A percentile compares a stretch with the other conserved stretches of the same genome.
Evolutionary conservation across 208 protist species (phyloP).

Genomic region (Trypanosoma conorhini): DNA sequence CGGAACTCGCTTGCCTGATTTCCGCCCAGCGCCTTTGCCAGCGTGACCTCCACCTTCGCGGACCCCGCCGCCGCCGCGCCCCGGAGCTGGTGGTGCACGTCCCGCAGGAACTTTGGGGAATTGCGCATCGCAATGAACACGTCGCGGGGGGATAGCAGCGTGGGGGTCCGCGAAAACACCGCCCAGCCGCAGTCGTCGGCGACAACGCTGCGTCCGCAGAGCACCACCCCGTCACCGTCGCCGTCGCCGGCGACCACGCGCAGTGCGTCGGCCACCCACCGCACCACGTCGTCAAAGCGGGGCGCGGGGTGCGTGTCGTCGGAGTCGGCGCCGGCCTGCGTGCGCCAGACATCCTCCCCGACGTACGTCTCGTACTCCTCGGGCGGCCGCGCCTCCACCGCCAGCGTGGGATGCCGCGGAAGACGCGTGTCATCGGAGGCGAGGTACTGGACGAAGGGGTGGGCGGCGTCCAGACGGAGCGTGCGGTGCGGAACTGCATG

Average conservation of each 20-base stretch:
- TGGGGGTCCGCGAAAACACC: conserved; percentile 55
- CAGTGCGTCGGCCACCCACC: conserved; percentile 41
- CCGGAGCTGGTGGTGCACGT: conserved; percentile 59
- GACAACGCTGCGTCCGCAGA: conserved; percentile 71
- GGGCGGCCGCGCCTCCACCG: conserved; percentile 31
- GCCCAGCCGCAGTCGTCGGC: conserved; percentile 87
- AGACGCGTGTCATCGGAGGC: conserved; percentile 79
- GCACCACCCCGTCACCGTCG: conserved; percentile 66
- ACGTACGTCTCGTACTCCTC: conserved; percentile 82
- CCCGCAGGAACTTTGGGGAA: conserved; percentile 69
- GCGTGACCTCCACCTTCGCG: conserved; percentile 47
- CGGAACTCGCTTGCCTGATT: conserved; percentile 65
- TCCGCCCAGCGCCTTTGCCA: conserved; percentile 56
- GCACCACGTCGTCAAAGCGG: conserved; percentile 55
- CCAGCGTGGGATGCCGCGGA: conserved; percentile 48
- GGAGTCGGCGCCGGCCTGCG: conserved; percentile 7
- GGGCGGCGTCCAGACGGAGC: conserved; percentile 27
- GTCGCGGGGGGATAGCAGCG: conserved; percentile 52
- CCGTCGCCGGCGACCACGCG: conserved; percentile 27
- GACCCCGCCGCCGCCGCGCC: not conserved
- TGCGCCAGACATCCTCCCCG: conserved; percentile 73
- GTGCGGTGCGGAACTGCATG: conserved; percentile 57
- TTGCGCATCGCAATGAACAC: conserved; percentile 84
- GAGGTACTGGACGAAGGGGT: conserved; percentile 70
- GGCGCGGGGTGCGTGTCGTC: not conserved